A percentile compares a stretch with the other conserved stretches of the same genome.
phyloP scores from a whole-genome alignment of 1,284 basidiomycete species.

The Puccinia coronata region DNA sequence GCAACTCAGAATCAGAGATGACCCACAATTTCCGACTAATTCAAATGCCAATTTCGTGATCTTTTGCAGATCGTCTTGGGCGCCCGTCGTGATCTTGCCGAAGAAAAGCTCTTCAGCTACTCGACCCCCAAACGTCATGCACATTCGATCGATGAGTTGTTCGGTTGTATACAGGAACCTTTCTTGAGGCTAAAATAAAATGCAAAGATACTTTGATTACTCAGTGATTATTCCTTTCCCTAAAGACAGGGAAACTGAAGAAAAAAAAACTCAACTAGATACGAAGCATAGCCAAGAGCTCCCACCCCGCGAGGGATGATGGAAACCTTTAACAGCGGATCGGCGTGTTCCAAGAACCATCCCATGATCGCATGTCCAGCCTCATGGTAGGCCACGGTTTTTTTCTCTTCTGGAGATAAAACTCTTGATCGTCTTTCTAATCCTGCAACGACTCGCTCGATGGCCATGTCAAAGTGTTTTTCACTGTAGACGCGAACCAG shows the following conservation, averaged over 20 bases:
- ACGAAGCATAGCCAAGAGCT: constrained; percentile 83
- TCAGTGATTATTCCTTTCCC: not conserved
- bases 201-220: not conserved
- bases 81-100: constrained; percentile 91
- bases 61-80: constrained; percentile 75
- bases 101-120: constrained; percentile 99
- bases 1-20: constrained; percentile 14
- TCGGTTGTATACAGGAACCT: constrained; percentile 93
- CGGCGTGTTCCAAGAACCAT: constrained; percentile 96
- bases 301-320: constrained; percentile 97
- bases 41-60: constrained; percentile 98
- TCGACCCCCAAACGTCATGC: constrained; percentile 98
- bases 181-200: constrained; percentile 88
- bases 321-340: constrained; percentile 94
- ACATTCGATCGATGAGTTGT: constrained; percentile 92
- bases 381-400: constrained; percentile 97
- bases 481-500: constrained; percentile 59
- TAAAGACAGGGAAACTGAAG: not conserved
- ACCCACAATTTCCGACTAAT: constrained; percentile 63
- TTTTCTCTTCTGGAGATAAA: constrained; percentile 93
- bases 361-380: constrained; percentile 97
- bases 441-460: constrained; percentile 96
- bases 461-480: constrained; percentile 91
- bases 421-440: constrained; percentile 93
- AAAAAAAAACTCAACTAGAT: constrained; percentile 65